Evolutionary conservation across 2,329 filamentous ascomycete species (phyloP), one percentile per base, ranked within the genome.

Genomic region (Epichloe amarillans): DNA sequence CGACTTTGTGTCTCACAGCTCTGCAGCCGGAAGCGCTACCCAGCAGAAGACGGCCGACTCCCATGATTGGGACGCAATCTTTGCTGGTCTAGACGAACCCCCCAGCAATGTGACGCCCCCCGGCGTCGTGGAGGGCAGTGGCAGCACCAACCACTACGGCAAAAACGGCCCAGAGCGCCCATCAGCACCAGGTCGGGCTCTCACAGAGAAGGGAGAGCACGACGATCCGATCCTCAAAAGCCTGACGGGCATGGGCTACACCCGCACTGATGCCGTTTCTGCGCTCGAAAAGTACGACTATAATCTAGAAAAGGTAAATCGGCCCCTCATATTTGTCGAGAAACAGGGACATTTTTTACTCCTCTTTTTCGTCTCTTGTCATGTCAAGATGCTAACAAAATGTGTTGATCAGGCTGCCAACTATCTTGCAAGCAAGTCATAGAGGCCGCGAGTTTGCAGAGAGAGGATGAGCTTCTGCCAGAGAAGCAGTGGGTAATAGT

Each of bases 271-370:
- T 47, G 86, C 88, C 15, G 70, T 96, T 37, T 74, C 75, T 47
- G 91, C 93, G 23, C 70, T 97, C 63, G 91, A 97, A 73, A 90
- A 91, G 66, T 95, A 86, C 65, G 89, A 97, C 70, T 96, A 97
- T 69, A 93, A 96, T 66, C 77, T 96, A 64, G 89, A 95, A 69
- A 88, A 87, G 80, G 91, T 95, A 70, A 71, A 82, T 72, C 30
- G 17, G 21, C 17, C 3, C n/a, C 17, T 37, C 19, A 40, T 33
- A 40, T 33, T 50, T 56, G 46, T 39, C 12, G 30, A 30, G 30
- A 30, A 11, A 11, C 30, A 30, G 30, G 30, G 26, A 30, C 46
- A 21, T 35, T 15, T 38, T 10, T 21, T 10, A 23, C 7, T 26
- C 33, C n/a, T 7, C 39, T 21, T 35, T n/a, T 10, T 8, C 26